Evolutionary conservation across 2,329 filamentous ascomycete genomes (phyloP), one percentile per base, ranked within the genome.

Genomic region (Coleophoma cylindrospora): DNA sequence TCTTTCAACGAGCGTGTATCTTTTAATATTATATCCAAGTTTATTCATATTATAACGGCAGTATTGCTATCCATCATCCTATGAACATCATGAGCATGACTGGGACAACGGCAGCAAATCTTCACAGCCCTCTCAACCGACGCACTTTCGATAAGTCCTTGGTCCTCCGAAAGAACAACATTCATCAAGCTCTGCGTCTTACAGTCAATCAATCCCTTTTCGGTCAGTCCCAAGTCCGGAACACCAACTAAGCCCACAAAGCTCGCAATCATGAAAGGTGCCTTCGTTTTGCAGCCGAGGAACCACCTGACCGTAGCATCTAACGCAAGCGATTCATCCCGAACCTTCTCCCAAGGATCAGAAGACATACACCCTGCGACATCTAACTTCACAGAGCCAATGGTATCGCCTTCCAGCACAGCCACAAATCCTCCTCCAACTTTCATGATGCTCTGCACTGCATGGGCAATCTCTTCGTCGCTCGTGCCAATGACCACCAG

Each of bases 231-330:
- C 11, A 61, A 41, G 46, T 59, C 57, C 9, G 58, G 57, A 2
- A 52, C 54, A 12, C 46, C 52, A 9, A 51, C 43, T 14, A 59
- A 43, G 13, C 57, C 59, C n/a, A 61, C 50, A 40, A 60, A 60
- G 34, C 57, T 61, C 21, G 57, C 58, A 43, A 61, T 60, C 54
- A 61, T 50, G 38, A 59, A 61, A 11, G 55, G 59, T 6, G 52
- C 52, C 10, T 56, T 54, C 40, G 60, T 55, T 10, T 40, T 55
- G 32, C 57, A 54, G 1, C 57, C 55, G 2, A 61, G 37, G 3
- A 48, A 40, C n/a, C 34, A 14, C 17, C 45, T 36, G 13, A 55
- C 54, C 1, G 54, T 41, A 14, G 36, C 45, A 34, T 57, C 57
- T 10, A 56, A 53, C 12, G 47, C 48, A 33, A 57, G 34, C 5